Evolutionary conservation across 225 moss, liverwort and hornwort genomes (phyloP), one percentile per base, ranked within the genome.

Genomic region (Pseudisothecium myosuroides): DNA sequence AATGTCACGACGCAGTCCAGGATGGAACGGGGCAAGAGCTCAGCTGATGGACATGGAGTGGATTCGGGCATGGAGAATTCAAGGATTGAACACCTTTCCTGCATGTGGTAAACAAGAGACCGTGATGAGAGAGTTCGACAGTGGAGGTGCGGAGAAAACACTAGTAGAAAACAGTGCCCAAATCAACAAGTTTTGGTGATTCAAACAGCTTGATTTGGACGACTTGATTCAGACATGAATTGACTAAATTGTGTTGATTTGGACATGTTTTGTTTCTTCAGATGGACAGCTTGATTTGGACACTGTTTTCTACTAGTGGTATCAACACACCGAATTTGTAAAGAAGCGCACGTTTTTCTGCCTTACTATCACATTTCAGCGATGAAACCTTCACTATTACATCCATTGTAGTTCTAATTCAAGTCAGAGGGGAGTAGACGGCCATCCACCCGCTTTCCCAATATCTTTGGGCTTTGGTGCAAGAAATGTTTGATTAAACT

Each of bases 41-140:
- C 93, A 54, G 95, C 85, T 88, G 91, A 89, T 49, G 92, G 59
- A 37, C 90, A 86, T 34, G 92, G 86, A 14, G 88, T 50, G 20
- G 90, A 83, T 74, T 92, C 95, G 27, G 92, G 88, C 67, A 92
- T 84, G 27, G 92, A 92, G 54, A 96, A 96, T 26, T 92, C 92
- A 19, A 94, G 90, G n/a, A 94, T 90, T 36, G 96, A 91, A 62
- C 94, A 95, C 75, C 96, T 91, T 88, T 94, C 95, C 96, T 97
- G 96, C 82, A 88, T 39, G 36, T 76, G 83, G 34, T 19, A 79
- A 56, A 79, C 56, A n/a, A 56, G 78, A 79, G 78, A 55, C 55
- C 55, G 31, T 78, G 55, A 55, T 37, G 55, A 78, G 37, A 78
- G 37, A 55, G 55, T 55, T 78, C 37, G 37, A 77, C 37, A 55